Evolutionary conservation across 2,329 filamentous ascomycete genomes (phyloP).

Genomic region (Trichoderma guizhouense): DNA sequence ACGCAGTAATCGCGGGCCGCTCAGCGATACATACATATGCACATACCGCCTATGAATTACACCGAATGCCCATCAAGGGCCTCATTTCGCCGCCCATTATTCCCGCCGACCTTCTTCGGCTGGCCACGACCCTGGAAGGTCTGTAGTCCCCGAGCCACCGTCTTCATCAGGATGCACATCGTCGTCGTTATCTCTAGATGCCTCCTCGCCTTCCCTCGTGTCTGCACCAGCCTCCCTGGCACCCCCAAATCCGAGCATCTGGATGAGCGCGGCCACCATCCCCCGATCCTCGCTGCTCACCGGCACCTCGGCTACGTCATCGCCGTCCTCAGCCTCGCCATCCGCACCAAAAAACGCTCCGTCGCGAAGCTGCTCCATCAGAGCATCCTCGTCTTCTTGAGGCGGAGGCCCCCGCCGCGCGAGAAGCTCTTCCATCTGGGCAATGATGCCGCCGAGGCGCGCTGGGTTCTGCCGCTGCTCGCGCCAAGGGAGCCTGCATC

Average conservation of each 20-base stretch:
- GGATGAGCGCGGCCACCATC: conserved; percentile 26
- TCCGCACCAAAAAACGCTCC: not conserved
- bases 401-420: conserved; percentile 22
- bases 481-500: conserved; percentile 43
- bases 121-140: conserved; percentile 36
- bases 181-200: not conserved
- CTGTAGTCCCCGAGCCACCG: not conserved
- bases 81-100: not conserved
- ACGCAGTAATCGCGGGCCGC: not conserved
- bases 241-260: conserved; percentile 26
- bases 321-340: not conserved
- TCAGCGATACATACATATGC: not conserved
- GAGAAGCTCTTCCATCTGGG: conserved; percentile 30
- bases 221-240: conserved; percentile 5
- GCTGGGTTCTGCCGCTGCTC: conserved; percentile 21
- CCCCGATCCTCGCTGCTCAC: conserved; percentile 27
- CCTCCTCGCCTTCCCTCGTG: conserved; percentile 16
- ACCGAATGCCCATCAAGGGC: not conserved
- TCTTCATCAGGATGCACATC: not conserved
- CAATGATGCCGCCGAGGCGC: conserved; percentile 22
- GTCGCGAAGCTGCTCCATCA: not conserved
- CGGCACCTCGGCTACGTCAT: conserved; percentile 31
- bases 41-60: not conserved
- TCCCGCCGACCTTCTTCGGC: conserved; percentile 24
- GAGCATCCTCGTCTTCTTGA: conserved; percentile 16